These are phyloP conservation scores for Udeniomyces megalosporus DNA, from an alignment of 768 basidiomycete genomes.

Conservation along the genomic window DNA sequence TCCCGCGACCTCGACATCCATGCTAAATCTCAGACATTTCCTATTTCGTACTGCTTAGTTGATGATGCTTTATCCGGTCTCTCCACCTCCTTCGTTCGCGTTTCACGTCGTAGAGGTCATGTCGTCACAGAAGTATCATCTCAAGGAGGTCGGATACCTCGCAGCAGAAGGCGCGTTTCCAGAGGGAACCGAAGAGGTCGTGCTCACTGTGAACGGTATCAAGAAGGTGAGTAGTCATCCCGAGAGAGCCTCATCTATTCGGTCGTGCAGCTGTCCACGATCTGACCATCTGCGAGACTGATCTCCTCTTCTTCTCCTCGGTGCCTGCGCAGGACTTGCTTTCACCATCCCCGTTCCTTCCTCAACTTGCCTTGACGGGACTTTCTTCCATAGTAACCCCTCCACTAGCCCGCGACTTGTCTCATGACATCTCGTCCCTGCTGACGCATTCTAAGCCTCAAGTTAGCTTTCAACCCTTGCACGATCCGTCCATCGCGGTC, in stretches of 20 bases:
- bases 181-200: constrained; percentile 88
- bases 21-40: constrained; percentile 4
- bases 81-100: constrained; percentile 84
- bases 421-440: constrained; percentile 68
- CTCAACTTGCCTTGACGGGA: constrained; percentile 59
- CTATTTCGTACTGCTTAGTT: constrained; percentile 40
- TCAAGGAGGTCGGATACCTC: constrained; percentile 91
- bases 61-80: constrained; percentile 76
- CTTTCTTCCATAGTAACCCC: constrained; percentile 66
- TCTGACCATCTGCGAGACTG: no score
- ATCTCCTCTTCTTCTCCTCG: no score
- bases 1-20: neutral
- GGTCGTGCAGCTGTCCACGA: neutral
- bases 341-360: constrained; percentile 54
- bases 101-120: constrained; percentile 97
- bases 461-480: constrained; percentile 4
- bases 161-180: constrained; percentile 82
- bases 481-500: neutral
- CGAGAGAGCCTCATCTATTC: no score
- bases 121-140: constrained; percentile 77
- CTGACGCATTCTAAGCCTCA: constrained; percentile 74
- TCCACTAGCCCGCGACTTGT: constrained; percentile 79
- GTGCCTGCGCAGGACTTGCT: constrained; percentile 78
- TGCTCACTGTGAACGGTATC: constrained; percentile 73
- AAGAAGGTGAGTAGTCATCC: constrained; percentile 64